Conservation (phyloP, 352 stramenopile species). For the Blastocystis sp. region DNA sequence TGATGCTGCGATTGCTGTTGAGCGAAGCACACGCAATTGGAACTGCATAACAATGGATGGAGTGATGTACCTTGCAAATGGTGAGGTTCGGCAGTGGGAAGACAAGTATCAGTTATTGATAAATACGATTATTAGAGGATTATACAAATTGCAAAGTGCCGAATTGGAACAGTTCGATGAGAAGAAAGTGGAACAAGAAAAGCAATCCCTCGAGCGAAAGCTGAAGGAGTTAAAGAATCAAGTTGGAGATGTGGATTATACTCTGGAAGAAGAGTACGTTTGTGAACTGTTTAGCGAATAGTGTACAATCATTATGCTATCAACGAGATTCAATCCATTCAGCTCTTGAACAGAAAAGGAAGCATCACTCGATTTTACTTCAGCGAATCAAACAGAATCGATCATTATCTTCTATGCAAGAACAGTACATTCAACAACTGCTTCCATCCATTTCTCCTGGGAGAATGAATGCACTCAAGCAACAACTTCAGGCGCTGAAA, state of each 20-base stretch:
- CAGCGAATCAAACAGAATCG: background rate
- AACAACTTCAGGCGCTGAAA: background rate
- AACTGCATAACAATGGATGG: conserved; percentile 45
- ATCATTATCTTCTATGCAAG: background rate
- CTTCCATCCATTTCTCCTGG: background rate
- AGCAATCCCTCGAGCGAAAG: background rate
- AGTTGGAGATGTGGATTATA: background rate
- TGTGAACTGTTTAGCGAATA: background rate
- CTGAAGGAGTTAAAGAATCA: background rate
- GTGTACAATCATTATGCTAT: background rate
- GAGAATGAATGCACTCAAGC: background rate
- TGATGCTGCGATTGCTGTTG: background rate
- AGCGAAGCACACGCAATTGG: background rate
- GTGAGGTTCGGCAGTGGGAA: background rate
- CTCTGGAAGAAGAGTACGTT: background rate
- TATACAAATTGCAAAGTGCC: background rate
- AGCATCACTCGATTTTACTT: background rate
- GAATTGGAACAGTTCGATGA: background rate
- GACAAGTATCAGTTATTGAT: background rate
- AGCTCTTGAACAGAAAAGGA: background rate
- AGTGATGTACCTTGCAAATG: background rate
- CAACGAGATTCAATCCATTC: background rate
- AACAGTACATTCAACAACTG: background rate
- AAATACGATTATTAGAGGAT: background rate
- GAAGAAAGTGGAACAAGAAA: background rate